Evolutionary conservation across 208 protist species (phyloP).

Genomic region (Borovskyia barvae): DNA sequence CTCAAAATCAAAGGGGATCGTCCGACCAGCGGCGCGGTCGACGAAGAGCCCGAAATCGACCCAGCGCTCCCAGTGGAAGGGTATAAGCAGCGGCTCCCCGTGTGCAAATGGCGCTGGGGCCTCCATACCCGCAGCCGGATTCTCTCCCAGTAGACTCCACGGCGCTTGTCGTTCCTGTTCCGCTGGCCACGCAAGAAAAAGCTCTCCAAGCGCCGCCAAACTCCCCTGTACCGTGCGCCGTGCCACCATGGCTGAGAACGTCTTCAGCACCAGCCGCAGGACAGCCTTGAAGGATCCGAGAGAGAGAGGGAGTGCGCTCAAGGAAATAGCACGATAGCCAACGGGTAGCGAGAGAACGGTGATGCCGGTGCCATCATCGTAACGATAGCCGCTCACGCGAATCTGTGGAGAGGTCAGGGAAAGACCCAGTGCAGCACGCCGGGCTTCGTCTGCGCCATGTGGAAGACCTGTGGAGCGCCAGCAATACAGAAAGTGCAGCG

Average conservation of each 20-base stretch:
- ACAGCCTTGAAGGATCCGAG: constrained; percentile 45
- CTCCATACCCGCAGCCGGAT: not conserved
- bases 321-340: constrained; percentile 44
- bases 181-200: constrained; percentile 52
- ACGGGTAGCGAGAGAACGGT: constrained; percentile 56
- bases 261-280: constrained; percentile 49
- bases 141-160: not conserved
- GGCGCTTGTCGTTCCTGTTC: not conserved
- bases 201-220: constrained; percentile 43
- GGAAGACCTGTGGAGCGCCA: constrained; percentile 49
- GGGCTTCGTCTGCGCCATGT: constrained; percentile 41
- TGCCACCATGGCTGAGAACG: constrained; percentile 64
- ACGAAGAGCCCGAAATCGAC: constrained; percentile 90
- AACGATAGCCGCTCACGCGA: constrained; percentile 43
- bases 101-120: not conserved
- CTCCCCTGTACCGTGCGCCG: constrained; percentile 73
- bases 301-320: constrained; percentile 53
- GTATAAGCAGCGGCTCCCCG: constrained; percentile 38
- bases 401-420: constrained; percentile 38
- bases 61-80: constrained; percentile 80
- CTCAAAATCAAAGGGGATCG: constrained; percentile 57
- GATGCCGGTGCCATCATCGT: constrained; percentile 50
- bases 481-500: constrained; percentile 49
- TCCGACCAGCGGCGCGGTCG: constrained; percentile 81
- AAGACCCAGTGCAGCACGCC: constrained; percentile 65